Base-by-base conservation (phyloP, 2,329 filamentous ascomycete species). In the Cladophialophora exuberans region DNA sequence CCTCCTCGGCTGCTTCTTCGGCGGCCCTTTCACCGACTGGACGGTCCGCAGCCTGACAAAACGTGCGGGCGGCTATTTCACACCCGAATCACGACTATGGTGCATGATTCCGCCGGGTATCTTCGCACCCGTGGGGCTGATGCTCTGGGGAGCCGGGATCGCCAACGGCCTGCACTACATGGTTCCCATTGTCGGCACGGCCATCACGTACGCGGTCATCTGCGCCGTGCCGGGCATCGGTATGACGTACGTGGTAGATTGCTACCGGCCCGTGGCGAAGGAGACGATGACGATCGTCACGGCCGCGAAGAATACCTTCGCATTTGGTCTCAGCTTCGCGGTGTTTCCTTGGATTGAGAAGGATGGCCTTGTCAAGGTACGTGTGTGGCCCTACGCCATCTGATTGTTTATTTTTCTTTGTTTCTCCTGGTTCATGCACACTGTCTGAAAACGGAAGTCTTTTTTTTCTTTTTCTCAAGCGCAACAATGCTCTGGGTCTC, bases 31-130 rank as follows among this genome's bases (percentile, higher is more conserved):
- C 13, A 93, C 88, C 3, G 93, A 97, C 65, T 66, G 91, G 2
- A 84, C 96, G 41, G 90, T 96, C 5, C 84, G 84, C 48, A 86
- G 77, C 54, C 90, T 97, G 86, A 82, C 89, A 1, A 82, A 85
- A 38, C 85, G 86, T 25, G 97, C 97, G 63, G 90, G 89, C 11
- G 93, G 93, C 2, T 77, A 97, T 4, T 97, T 96, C 69, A 91
- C 96, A 70, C 92, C 93, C 1, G 92, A 97, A 70, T 97, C 94
- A 67, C 83, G 91, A 6, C 81, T 96, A 0, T 82, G 95, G 39
- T 96, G 97, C 91, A 89, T 85, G 0, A 72, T 86, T 2, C 92
- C 91, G 0, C 86, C 96, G 28, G 77, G 86, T 1, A 65, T 96
- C 47, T 83, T 85, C 2, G 96, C 90, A 0, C 84, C 86, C 1